Conservation (phyloP, 805 yeast species). For the Candida endomychidarum region DNA sequence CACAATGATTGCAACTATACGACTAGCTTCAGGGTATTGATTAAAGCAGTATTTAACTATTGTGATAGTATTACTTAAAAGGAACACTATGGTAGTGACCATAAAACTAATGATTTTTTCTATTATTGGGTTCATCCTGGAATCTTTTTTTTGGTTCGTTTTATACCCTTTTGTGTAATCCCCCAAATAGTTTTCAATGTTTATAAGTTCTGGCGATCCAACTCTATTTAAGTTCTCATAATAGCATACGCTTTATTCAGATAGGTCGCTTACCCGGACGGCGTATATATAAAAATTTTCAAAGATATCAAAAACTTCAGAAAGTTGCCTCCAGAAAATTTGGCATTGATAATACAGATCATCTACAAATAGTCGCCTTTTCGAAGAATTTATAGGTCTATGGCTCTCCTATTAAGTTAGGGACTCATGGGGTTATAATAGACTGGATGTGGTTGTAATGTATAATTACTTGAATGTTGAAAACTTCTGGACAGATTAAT, state of each 20-base stretch:
- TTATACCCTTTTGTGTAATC: background rate
- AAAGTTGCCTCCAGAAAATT: slow-evolving; percentile 19
- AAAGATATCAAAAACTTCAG: slow-evolving; percentile 10
- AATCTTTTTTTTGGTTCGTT: background rate
- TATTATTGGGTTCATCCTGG: slow-evolving; percentile 3
- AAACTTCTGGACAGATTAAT: slow-evolving; percentile 17
- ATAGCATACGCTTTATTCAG: too few species aligned
- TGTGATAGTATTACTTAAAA: slow-evolving; percentile 15
- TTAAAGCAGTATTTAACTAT: slow-evolving; percentile 13
- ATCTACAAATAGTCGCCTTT: background rate
- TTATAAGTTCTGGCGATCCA: too few species aligned
- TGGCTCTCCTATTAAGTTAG: slow-evolving; percentile 20
- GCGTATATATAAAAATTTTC: background rate
- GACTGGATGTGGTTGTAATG: background rate
- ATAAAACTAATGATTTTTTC: slow-evolving; percentile 10
- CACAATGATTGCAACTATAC: slow-evolving; percentile 14
- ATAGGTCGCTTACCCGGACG: slow-evolving; percentile 9
- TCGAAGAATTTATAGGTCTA: slow-evolving; percentile 6
- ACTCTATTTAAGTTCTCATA: too few species aligned
- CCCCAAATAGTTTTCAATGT: background rate
- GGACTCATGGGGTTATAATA: slow-evolving; percentile 12
- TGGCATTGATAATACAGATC: slow-evolving; percentile 11
- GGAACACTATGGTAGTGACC: slow-evolving; percentile 16
- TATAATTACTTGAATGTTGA: slow-evolving; percentile 14
- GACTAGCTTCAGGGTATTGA: slow-evolving; percentile 22